Evolutionary conservation across 495 filamentous ascomycete genomes (phyloP).

Genomic region (Aspergillus saccharolyticus): DNA sequence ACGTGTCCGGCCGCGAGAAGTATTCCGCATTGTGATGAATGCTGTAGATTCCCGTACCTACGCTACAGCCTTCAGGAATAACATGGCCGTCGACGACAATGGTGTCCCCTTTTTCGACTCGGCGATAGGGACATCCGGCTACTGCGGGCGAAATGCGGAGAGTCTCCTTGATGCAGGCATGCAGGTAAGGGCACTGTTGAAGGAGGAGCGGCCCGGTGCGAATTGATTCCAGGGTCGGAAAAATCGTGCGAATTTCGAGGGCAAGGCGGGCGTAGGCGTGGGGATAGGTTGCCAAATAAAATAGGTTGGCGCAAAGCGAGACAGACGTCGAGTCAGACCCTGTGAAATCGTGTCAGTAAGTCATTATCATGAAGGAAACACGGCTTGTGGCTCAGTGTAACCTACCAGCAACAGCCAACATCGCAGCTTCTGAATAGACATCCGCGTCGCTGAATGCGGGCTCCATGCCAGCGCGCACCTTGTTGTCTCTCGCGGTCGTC

Average conservation of each 20-base stretch:
- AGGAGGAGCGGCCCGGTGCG: constrained; percentile 1
- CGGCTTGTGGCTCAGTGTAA: not conserved
- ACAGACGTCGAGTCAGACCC: constrained; percentile 28
- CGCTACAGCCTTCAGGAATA: constrained; percentile 47
- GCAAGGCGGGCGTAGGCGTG: constrained; percentile 12
- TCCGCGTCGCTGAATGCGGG: not conserved
- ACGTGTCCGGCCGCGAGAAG: constrained; percentile 48
- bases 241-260: constrained; percentile 20
- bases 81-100: constrained; percentile 46
- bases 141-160: constrained; percentile 67
- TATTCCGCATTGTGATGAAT: constrained; percentile 52
- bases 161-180: constrained; percentile 64
- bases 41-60: constrained; percentile 50
- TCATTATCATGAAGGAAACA: not conserved
- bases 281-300: constrained; percentile 27
- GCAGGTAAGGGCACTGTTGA: constrained; percentile 35
- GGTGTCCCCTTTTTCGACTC: constrained; percentile 55
- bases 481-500: not conserved
- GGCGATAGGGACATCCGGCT: constrained; percentile 51
- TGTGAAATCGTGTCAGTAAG: not conserved
- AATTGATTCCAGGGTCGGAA: not conserved
- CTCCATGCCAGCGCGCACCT: not conserved
- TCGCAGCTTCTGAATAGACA: not conserved
- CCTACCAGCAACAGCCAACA: constrained; percentile 5
- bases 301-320: constrained; percentile 22